Base-by-base conservation (phyloP, 176 grass and related monocot species). In the Rhynchospora tenuis region DNA sequence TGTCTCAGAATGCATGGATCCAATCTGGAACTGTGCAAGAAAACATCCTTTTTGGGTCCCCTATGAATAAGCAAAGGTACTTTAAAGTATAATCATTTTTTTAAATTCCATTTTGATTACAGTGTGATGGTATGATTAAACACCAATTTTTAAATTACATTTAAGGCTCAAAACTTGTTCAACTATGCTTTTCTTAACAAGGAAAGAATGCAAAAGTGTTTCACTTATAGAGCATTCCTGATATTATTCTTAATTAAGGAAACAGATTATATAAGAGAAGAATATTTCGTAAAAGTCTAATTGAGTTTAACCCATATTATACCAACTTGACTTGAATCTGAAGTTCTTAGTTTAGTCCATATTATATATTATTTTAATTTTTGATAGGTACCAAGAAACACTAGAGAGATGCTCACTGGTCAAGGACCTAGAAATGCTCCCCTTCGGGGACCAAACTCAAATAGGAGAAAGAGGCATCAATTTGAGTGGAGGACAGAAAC, bases 401-500 rank as follows among this genome's bases (percentile, higher is more conserved):
- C 92, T 98, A 65, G 81, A 73, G 17, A 93, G 31, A 64, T 98
- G 92, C 54, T 94, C 91, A 55, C 83, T 98, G 28, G 84, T 91
- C 3, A 93, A 98, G 70, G 92, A 98, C 70, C 91, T 98, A 79
- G 69, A 89, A 86, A 91, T 93, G 78, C 67, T 98, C 26, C 95
- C 90, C 69, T 89, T 87, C 20, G 90, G 92, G 24, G 92, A 98
- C 7, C 57, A 45, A 70, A 98, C 95, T 73, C 85, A 95, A 89
- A 98, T 98, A 59, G 92, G 92, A 23, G 95, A 98, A 83, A 91
- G 92, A 87, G 95, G 95, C 4, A 27, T 95, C 81, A 98, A 95
- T 90, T 91, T 95, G 22, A 98, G 95, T 55, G 95, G 95, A n/a
- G 95, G 95, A 7, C 95, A 98, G 87, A 98, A 98, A 83, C 95